phyloP scores from a whole-genome alignment of 2,329 filamentous ascomycete genomes.

The Dactylonectria estremocensis region DNA sequence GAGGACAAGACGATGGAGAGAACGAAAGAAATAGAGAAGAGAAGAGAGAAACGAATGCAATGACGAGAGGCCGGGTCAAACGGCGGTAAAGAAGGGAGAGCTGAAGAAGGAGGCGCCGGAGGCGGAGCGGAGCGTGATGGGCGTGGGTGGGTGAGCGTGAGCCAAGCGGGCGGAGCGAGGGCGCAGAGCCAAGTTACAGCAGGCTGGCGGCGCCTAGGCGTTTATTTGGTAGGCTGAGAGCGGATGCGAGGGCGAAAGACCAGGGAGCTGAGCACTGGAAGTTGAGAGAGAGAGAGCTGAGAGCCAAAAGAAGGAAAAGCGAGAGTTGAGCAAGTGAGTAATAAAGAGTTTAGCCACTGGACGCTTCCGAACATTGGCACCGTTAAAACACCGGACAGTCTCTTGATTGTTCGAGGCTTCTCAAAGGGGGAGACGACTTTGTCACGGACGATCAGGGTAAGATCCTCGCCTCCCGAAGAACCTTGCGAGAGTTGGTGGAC shows the following conservation, averaged over 20 bases:
- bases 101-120: conserved; percentile 32
- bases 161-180: conserved; percentile 24
- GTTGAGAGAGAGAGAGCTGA: background rate
- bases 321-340: background rate
- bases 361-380: background rate
- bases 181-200: conserved; percentile 24
- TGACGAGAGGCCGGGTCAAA: conserved; percentile 20
- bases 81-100: conserved; percentile 34
- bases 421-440: conserved; percentile 28
- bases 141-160: conserved; percentile 24
- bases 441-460: conserved; percentile 26
- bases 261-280: background rate
- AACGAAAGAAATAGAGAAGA: conserved; percentile 7
- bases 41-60: conserved; percentile 11
- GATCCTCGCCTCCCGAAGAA: conserved; percentile 23
- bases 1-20: conserved; percentile 10
- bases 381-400: background rate
- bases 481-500: conserved; percentile 14
- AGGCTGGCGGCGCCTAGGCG: conserved; percentile 23
- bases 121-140: conserved; percentile 33
- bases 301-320: background rate
- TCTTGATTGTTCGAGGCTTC: background rate
- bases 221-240: conserved; percentile 19
- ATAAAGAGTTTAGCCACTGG: background rate
- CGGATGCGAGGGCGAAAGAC: background rate